Percentiles rank a stretch among this genome's conserved stretches.
Evolutionary conservation across 306 rosid species (phyloP).

Genomic region (Rosa rugosa): DNA sequence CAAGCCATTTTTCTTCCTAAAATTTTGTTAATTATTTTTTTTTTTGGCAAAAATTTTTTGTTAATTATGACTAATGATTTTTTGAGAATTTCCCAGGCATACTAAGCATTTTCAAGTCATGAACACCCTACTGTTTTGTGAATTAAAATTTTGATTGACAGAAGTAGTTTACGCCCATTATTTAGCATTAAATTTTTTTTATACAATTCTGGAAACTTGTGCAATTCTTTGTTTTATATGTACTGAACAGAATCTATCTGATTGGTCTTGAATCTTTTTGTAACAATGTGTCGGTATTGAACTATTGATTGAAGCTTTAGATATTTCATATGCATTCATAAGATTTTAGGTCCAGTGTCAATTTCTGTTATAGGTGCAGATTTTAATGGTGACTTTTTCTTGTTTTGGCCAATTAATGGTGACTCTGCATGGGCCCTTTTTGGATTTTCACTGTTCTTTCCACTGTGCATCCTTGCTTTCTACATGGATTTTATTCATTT

Average conservation of each 20-base stretch:
- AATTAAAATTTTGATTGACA: background rate
- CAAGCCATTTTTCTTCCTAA: background rate
- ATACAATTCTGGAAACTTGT: slow-evolving; percentile 1
- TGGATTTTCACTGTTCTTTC: slow-evolving; percentile 17
- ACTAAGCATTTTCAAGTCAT: background rate
- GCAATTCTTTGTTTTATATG: background rate
- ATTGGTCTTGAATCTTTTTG: slow-evolving; percentile 13
- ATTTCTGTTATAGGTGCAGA: slow-evolving; percentile 12
- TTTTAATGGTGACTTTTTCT: slow-evolving; percentile 7
- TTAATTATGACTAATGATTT: background rate
- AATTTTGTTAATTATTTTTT: no score
- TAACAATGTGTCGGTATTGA: slow-evolving; percentile 13
- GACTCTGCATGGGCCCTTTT: slow-evolving; percentile 7
- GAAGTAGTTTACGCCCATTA: background rate
- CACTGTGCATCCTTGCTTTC: slow-evolving; percentile 21
- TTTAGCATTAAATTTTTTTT: background rate
- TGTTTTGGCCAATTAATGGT: background rate
- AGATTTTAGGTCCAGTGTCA: slow-evolving; percentile 4
- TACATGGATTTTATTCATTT: background rate
- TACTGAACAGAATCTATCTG: slow-evolving; percentile 20
- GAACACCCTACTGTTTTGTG: background rate
- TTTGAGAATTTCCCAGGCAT: background rate
- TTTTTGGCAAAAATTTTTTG: background rate
- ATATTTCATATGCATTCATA: slow-evolving; percentile 18
- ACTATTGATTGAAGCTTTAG: slow-evolving; percentile 19